Evolutionary conservation across 371 early-diverging fungal species (phyloP).

Genomic region (Mucor racemosus): DNA sequence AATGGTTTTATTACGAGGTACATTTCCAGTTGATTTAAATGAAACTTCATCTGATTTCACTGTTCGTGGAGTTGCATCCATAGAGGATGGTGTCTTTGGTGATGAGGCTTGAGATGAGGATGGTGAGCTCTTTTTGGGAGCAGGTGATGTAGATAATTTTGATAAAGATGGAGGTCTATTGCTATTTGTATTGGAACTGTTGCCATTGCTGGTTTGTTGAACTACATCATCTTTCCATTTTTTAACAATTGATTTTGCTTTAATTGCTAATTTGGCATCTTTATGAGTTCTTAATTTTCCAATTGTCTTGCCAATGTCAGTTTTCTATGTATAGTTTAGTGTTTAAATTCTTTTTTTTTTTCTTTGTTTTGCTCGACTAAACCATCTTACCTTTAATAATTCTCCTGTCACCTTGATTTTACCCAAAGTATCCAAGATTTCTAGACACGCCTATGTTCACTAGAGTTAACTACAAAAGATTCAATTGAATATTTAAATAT

Average conservation of each 20-base stretch:
- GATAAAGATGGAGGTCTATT: slow-evolving; percentile 1
- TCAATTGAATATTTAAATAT: background rate
- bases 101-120: slow-evolving; percentile 34
- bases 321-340: slow-evolving; percentile 47
- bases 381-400: slow-evolving; percentile 31
- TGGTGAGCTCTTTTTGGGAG: slow-evolving; percentile 13
- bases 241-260: slow-evolving; percentile 72
- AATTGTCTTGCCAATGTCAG: slow-evolving; percentile 80
- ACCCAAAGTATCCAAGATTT: slow-evolving; percentile 27
- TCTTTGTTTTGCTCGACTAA: background rate
- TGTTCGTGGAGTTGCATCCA: slow-evolving; percentile 58
- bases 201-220: slow-evolving; percentile 10
- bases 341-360: background rate
- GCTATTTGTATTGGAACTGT: background rate
- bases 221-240: slow-evolving; percentile 85
- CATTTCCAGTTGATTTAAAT: slow-evolving; percentile 66
- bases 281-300: slow-evolving; percentile 73
- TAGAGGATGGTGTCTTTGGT: slow-evolving; percentile 34
- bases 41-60: slow-evolving; percentile 67
- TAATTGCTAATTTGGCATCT: slow-evolving; percentile 58
- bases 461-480: background rate
- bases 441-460: slow-evolving; percentile 25
- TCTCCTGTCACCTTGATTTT: slow-evolving; percentile 33
- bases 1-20: slow-evolving; percentile 80
- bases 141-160: background rate